Percentiles rank a stretch among this genome's conserved stretches.
These are phyloP conservation scores for Thinopyrum elongatum DNA, from an alignment of 176 grass and related monocot species.

Conservation along the genomic window DNA sequence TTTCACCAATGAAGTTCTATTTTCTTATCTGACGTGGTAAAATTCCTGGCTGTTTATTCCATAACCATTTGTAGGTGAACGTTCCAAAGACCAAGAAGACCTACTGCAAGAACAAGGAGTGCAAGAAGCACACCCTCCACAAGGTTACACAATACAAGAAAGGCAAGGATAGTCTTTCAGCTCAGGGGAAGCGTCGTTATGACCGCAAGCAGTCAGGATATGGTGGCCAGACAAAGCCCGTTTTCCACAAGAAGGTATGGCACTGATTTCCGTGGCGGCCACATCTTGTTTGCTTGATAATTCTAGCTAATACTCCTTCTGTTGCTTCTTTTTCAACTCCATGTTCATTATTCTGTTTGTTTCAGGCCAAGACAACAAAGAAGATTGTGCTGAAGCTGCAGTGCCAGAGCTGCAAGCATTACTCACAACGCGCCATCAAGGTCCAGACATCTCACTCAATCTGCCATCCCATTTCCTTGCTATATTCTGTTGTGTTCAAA, in stretches of 20 bases:
- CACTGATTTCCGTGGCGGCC: neutral
- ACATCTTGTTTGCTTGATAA: neutral
- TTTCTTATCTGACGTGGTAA: neutral
- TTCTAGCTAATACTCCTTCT: neutral
- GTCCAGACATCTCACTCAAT: neutral
- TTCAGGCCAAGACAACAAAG: constrained; percentile 95
- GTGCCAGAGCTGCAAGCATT: constrained; percentile 94
- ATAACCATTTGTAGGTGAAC: constrained; percentile 52
- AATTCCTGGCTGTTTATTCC: neutral
- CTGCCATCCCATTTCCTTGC: neutral
- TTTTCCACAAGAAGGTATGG: constrained; percentile 93
- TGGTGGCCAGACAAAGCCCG: constrained; percentile 94
- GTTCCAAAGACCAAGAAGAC: constrained; percentile 84
- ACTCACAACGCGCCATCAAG: constrained; percentile 72
- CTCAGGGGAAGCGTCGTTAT: constrained; percentile 75
- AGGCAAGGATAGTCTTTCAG: constrained; percentile 78
- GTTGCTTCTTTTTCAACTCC: neutral
- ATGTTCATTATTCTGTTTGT: neutral
- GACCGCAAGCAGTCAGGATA: constrained; percentile 81
- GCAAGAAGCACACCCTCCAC: constrained; percentile 82
- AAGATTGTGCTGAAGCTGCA: constrained; percentile 92
- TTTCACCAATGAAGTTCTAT: neutral
- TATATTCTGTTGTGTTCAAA: neutral
- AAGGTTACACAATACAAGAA: constrained; percentile 94
- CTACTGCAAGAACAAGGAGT: constrained; percentile 86